These are phyloP conservation scores for Dryadomyces sulphureus DNA, from an alignment of 2,329 filamentous ascomycete species.

Conservation along the genomic window DNA sequence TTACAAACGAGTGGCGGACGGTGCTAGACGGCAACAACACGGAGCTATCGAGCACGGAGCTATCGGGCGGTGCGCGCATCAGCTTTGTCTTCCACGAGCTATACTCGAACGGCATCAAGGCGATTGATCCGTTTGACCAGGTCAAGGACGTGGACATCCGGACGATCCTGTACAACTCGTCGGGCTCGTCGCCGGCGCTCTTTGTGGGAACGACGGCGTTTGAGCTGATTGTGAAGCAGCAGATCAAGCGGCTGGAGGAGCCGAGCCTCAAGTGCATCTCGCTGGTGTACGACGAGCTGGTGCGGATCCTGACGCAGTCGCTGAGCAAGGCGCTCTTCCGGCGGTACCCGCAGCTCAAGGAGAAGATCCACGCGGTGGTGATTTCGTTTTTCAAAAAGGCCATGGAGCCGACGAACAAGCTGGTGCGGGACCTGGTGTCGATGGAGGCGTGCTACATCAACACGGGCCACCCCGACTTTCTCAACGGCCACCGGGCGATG, in stretches of 20 bases:
- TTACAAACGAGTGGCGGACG: constrained; percentile 93
- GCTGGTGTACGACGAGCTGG: constrained; percentile 91
- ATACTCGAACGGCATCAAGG: constrained; percentile 94
- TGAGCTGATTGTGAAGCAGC: constrained; percentile 95
- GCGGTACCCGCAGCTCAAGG: constrained; percentile 85
- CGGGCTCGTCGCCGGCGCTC: constrained; percentile 89
- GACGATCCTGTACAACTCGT: constrained; percentile 96
- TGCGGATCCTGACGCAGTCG: constrained; percentile 84
- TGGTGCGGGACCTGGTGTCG: constrained; percentile 78
- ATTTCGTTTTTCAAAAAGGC: constrained; percentile 95
- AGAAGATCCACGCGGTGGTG: constrained; percentile 89
- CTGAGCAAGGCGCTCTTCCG: constrained; percentile 82
- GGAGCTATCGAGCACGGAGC: constrained; percentile 83
- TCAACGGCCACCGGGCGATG: constrained; percentile 96
- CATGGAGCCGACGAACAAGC: constrained; percentile 96
- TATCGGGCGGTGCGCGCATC: constrained; percentile 94
- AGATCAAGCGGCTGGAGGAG: constrained; percentile 92
- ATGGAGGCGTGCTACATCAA: constrained; percentile 99
- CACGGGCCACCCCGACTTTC: constrained; percentile 93
- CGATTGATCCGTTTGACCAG: constrained; percentile 90
- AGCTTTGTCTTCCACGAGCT: constrained; percentile 99
- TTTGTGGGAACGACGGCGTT: constrained; percentile 98
- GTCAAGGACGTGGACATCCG: constrained; percentile 97
- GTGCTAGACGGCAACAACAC: constrained; percentile 94
- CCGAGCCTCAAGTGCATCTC: constrained; percentile 96